Base-by-base conservation (phyloP, 2,329 filamentous ascomycete species). In the Aphanocladium album region DNA sequence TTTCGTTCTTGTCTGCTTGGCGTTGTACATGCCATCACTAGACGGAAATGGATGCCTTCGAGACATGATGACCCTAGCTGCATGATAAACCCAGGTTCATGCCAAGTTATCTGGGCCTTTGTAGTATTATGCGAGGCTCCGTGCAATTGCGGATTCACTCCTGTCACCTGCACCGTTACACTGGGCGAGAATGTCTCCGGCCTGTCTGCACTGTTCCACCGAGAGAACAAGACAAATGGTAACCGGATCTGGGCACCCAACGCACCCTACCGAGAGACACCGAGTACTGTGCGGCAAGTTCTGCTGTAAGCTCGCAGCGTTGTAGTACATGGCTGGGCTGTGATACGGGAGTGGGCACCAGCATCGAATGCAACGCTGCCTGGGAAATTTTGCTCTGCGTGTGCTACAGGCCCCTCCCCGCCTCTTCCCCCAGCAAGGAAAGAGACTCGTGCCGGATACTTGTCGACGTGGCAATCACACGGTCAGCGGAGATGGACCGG, bases 381-480 rank as follows among this genome's bases (percentile, higher is more conserved):
- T n/a, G 16, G 17, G 17, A 7, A 19, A 33, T 9, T 5, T 11
- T 50, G 17, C 17, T n/a, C 35, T 21, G 21, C 23, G 17, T 19
- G 37, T 30, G 37, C 21, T n/a, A 52, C 12, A 25, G 52, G 52
- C 23, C 19, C 52, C 27, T 19, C 27, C 19, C 50, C 53, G 30
- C 30, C 41, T 51, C 27, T 30, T 5, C 47, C 37, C 39, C 43
- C 25, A 56, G 19, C 27, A 47, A 37, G 17, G n/a, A 25, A 25
- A 37, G 43, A 49, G 7, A 49, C 41, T 49, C 30, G 16, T 57
- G 43, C 45, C 19, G 46, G 33, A 12, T 37, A 19, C 27, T 25
- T 23, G 51, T 49, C 43, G 41, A 60, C 58, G 58, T 60, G 58
- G 58, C 58, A 60, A 51, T 55, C 51, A 56, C 33, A 56, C 51